Percentiles rank a stretch among this genome's conserved stretches.
phyloP scores from a whole-genome alignment of 345 rosid genomes.

The Stellera chamaejasme region DNA sequence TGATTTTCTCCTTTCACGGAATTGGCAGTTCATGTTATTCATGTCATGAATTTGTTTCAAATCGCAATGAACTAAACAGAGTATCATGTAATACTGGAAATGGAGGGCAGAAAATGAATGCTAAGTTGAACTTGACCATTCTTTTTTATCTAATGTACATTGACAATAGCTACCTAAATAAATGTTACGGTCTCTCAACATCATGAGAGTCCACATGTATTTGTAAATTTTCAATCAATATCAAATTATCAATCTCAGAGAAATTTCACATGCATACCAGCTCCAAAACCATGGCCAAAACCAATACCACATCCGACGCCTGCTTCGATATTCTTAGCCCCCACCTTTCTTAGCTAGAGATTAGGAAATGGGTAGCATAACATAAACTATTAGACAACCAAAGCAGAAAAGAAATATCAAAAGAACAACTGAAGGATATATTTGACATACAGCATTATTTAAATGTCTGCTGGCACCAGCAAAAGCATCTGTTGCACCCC shows the following conservation, averaged over 20 bases:
- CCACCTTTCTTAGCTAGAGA: constrained; percentile 48
- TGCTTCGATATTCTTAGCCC: constrained; percentile 52
- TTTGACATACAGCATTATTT: constrained; percentile 51
- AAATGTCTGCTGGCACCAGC: constrained; percentile 74
- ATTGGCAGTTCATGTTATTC: no score
- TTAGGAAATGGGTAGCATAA: constrained; percentile 7
- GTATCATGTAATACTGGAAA: no score
- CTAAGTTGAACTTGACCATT: no score
- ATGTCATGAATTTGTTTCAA: no score
- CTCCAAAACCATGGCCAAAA: constrained; percentile 74
- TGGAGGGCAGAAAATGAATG: no score
- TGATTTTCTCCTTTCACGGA: no score
- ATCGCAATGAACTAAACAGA: no score
- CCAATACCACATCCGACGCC: constrained; percentile 80
- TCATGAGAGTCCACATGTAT: no score
- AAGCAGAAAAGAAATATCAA: neutral
- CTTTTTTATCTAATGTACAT: no score
- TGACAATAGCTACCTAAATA: no score
- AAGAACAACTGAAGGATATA: constrained; percentile 2
- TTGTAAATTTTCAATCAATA: neutral
- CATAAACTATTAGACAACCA: constrained; percentile 1
- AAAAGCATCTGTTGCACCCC: constrained; percentile 89
- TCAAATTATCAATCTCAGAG: neutral
- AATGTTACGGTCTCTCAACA: no score
- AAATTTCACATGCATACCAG: constrained; percentile 31